These are phyloP conservation scores for Trifolium subterraneum DNA, from an alignment of 306 rosid species.

Conservation along the genomic window DNA sequence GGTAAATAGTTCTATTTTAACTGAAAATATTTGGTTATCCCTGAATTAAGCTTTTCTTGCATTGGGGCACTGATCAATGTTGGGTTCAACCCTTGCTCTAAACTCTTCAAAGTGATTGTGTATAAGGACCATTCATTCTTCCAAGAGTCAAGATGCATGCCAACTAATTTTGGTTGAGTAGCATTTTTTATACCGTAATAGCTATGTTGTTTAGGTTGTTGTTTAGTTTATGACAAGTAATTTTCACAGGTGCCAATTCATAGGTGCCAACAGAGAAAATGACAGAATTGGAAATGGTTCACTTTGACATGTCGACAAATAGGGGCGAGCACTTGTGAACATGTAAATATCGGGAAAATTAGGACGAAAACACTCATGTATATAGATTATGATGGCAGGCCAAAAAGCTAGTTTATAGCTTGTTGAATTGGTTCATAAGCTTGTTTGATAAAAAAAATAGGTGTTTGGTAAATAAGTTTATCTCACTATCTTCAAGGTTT, in stretches of 20 bases:
- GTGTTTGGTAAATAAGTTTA: background rate
- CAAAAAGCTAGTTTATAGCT: background rate
- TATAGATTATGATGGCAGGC: background rate
- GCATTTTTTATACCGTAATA: background rate
- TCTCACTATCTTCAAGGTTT: background rate
- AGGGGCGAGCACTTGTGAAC: too few species aligned
- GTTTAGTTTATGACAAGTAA: too few species aligned
- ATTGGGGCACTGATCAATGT: too few species aligned
- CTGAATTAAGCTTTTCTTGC: too few species aligned
- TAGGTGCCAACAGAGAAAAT: slow-evolving; percentile 15
- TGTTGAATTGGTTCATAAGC: background rate
- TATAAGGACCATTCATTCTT: slow-evolving; percentile 12
- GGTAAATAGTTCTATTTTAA: too few species aligned
- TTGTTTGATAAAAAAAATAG: background rate
- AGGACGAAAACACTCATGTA: background rate
- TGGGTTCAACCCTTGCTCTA: too few species aligned
- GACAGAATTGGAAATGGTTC: slow-evolving; percentile 23
- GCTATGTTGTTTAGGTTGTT: too few species aligned
- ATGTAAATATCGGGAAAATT: background rate
- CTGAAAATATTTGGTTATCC: too few species aligned
- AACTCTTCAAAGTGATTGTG: too few species aligned
- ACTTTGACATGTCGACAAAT: too few species aligned
- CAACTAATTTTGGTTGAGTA: slow-evolving; percentile 27
- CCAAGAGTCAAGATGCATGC: slow-evolving; percentile 1
- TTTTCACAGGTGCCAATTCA: too few species aligned